Percentiles rank a stretch among this genome's conserved stretches.
Conservation (phyloP, 75 land plant genomes). For the Chamaecyparis obtusa region DNA sequence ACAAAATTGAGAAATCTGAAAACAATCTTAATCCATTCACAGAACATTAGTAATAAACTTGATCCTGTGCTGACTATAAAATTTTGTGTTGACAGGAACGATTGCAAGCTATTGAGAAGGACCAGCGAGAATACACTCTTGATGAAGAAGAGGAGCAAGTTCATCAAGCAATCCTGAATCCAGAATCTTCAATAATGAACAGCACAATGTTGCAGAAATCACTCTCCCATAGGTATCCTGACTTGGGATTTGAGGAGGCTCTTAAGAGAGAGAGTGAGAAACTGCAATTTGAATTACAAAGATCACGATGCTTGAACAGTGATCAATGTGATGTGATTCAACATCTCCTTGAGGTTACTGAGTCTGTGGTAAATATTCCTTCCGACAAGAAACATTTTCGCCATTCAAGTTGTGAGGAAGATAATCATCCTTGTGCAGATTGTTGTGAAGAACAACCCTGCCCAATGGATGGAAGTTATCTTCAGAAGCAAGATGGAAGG, state of each 20-base stretch:
- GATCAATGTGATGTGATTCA: conserved; percentile 80
- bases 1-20: background rate
- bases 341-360: conserved; percentile 83
- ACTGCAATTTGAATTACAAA: conserved; percentile 66
- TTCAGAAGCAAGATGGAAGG: conserved; percentile 29
- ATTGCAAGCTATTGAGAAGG: conserved; percentile 66
- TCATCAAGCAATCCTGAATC: conserved; percentile 62
- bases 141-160: conserved; percentile 81
- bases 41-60: background rate
- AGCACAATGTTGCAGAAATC: conserved; percentile 48
- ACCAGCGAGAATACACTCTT: conserved; percentile 75
- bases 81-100: conserved; percentile 51
- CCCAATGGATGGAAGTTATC: conserved; percentile 22
- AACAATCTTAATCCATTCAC: background rate
- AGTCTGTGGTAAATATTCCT: conserved; percentile 38
- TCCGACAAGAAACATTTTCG: conserved; percentile 26
- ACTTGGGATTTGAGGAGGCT: conserved; percentile 61
- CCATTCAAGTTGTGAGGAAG: conserved; percentile 27
- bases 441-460: conserved; percentile 17
- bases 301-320: conserved; percentile 63
- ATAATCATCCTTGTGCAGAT: conserved; percentile 20
- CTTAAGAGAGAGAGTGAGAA: conserved; percentile 78
- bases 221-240: conserved; percentile 82
- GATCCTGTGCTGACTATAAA: background rate
- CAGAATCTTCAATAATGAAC: conserved; percentile 45